Conservation (phyloP, 352 stramenopile species). For the Elongisporangium prolatum region DNA sequence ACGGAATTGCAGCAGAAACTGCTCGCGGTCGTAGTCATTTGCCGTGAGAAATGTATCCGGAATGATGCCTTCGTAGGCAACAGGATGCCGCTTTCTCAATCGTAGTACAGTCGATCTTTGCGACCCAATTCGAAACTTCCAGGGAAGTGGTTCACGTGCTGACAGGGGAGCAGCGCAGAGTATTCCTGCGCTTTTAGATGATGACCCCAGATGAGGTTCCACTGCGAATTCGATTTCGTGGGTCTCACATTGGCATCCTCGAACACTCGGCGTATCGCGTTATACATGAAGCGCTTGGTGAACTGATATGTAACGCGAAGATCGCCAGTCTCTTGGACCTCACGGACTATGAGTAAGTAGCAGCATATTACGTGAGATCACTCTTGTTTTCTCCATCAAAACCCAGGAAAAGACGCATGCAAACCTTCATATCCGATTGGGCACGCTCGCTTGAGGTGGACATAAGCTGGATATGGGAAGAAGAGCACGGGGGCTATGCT, state of each 20-base stretch:
- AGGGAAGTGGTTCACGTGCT: conserved; percentile 73
- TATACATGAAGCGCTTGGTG: conserved; percentile 78
- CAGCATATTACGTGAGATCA: background rate
- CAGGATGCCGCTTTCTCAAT: conserved; percentile 54
- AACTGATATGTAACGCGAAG: conserved; percentile 43
- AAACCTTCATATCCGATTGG: conserved; percentile 60
- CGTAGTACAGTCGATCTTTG: conserved; percentile 69
- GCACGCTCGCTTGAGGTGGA: conserved; percentile 37
- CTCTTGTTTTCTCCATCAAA: background rate
- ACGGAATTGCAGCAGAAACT: conserved; percentile 47
- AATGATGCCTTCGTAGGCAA: conserved; percentile 45
- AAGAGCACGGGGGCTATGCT: conserved; percentile 33
- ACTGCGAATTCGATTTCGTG: conserved; percentile 20
- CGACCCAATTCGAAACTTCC: conserved; percentile 72
- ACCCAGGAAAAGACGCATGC: background rate
- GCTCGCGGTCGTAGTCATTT: conserved; percentile 63
- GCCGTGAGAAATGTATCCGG: conserved; percentile 70
- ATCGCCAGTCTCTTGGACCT: conserved; percentile 15
- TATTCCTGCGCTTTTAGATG: conserved; percentile 50
- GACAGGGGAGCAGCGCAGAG: conserved; percentile 35
- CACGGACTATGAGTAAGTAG: conserved; percentile 20
- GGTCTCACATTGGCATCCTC: conserved; percentile 28
- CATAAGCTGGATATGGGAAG: conserved; percentile 48
- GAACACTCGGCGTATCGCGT: conserved; percentile 58
- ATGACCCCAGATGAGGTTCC: conserved; percentile 75